These are phyloP conservation scores for Leccinum barrowsii DNA, from an alignment of 768 basidiomycete species.

Conservation along the genomic window DNA sequence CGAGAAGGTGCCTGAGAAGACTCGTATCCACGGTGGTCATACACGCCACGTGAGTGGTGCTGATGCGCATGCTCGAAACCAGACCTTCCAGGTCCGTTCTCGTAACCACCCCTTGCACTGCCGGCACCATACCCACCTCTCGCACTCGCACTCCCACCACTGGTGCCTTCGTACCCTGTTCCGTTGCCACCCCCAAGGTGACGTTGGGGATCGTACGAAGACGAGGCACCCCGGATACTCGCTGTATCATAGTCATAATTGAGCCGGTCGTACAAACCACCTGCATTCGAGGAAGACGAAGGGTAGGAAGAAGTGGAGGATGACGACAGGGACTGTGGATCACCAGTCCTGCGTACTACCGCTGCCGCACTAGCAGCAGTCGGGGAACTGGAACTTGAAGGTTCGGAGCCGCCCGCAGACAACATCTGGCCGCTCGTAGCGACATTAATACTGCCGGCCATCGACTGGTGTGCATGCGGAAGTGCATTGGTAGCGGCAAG, in stretches of 20 bases:
- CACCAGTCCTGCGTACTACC: conserved; percentile 11
- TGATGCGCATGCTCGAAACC: conserved; percentile 28
- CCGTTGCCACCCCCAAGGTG: conserved; percentile 4
- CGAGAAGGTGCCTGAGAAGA: conserved; percentile 22
- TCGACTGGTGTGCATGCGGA: conserved; percentile 14
- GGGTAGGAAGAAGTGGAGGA: conserved; percentile 16
- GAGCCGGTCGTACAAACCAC: conserved; percentile 22
- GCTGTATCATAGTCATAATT: conserved; percentile 20
- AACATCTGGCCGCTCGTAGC: conserved; percentile 20
- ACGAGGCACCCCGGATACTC: conserved; percentile 12
- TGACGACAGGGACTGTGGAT: conserved; percentile 13
- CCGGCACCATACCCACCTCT: conserved; percentile 22
- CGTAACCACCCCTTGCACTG: conserved; percentile 19
- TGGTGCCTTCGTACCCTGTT: conserved; percentile 16
- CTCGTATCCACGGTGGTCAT: conserved; percentile 27
- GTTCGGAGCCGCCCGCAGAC: conserved; percentile 8
- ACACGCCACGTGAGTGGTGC: conserved; percentile 25
- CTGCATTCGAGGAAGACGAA: conserved; percentile 14
- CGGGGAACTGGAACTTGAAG: conserved; percentile 12
- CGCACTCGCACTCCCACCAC: conserved; percentile 9
- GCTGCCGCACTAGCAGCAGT: background rate
- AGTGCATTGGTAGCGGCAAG: conserved; percentile 17
- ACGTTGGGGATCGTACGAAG: conserved; percentile 23
- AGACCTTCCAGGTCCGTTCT: conserved; percentile 14
- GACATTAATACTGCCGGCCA: conserved; percentile 6